Percentiles rank a stretch among this genome's conserved stretches.
These are phyloP conservation scores for Eutypella sp. DNA, from an alignment of 2,329 filamentous ascomycete genomes.

Conservation along the genomic window DNA sequence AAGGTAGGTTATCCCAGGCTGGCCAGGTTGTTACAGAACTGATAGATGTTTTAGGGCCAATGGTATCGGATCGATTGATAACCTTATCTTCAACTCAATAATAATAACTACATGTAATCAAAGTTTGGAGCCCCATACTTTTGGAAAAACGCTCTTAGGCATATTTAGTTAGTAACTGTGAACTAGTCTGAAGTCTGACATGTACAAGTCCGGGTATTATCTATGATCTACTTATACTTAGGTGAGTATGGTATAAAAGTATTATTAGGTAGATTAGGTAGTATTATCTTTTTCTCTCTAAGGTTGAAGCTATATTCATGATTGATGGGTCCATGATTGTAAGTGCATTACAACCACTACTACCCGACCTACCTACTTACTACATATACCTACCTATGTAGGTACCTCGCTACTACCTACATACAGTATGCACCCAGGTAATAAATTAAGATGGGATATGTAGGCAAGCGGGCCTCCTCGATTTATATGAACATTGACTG, in stretches of 20 bases:
- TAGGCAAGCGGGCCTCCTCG: no score
- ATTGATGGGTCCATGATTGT: no score
- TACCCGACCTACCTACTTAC: neutral
- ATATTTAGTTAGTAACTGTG: no score
- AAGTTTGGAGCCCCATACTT: neutral
- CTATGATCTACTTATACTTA: no score
- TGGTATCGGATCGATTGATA: conserved; percentile 25
- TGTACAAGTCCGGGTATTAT: no score
- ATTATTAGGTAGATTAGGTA: neutral
- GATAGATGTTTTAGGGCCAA: conserved; percentile 12
- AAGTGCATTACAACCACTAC: neutral
- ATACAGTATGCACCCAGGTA: neutral
- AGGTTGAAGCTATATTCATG: no score
- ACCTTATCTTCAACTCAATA: conserved; percentile 26
- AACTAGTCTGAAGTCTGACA: no score
- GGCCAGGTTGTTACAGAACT: neutral
- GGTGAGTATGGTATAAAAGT: neutral
- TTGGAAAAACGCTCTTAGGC: neutral
- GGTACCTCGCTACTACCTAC: neutral
- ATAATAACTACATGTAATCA: conserved; percentile 25
- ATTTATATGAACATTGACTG: no score
- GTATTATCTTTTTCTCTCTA: no score
- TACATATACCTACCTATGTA: neutral
- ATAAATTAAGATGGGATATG: no score
- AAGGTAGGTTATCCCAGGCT: no score